Evolutionary conservation across 495 filamentous ascomycete genomes (phyloP), one percentile per base, ranked within the genome.

Genomic region (Rhypophila decipiens): DNA sequence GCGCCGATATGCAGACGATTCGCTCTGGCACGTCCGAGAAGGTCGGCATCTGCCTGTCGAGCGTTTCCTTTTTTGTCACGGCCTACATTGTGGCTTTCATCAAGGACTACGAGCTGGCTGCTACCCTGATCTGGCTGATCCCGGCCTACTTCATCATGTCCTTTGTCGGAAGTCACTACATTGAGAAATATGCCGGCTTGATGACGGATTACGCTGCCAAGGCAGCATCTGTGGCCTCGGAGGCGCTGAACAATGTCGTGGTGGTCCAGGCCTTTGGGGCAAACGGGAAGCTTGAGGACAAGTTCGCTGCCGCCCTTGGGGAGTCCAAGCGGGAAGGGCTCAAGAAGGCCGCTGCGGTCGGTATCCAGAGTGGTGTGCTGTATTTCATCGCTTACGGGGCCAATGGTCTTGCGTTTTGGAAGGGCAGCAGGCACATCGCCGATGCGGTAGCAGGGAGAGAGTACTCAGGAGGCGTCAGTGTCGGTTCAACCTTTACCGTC

Each of bases 321-420:
- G 69, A 74, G 37, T 90, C 88, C 11, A 78, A 90, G 56, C 78
- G 70, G 51, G 87, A 76, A 66, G 89, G 90, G 4, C 74, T 77
- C 62, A 88, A 83, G 63, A 74, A 78, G 50, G 84, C 88, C 55
- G 62, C 76, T 20, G 69, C 75, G 2, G 60, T 88, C n/a, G 84
- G 78, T 9, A 50, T 82, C 8, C 88, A 95, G 85, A 70, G 95
- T 33, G 86, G 80, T 39, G 68, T 73, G 31, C 83, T 94, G 74
- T 85, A 94, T 66, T 73, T 76, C 50, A 70, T 90, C 43, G 78
- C 96, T 48, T 95, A 89, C 60, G 63, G 87, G 22, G 90, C 89
- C 61, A 96, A 95, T 53, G 87, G 83, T 33, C 77, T 97, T 20
- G 84, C 89, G 21, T 97, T 95, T 67, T 97, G 91, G 91, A 84